Base-by-base conservation (phyloP, 768 basidiomycete species). In the Naganishia friedmannii region DNA sequence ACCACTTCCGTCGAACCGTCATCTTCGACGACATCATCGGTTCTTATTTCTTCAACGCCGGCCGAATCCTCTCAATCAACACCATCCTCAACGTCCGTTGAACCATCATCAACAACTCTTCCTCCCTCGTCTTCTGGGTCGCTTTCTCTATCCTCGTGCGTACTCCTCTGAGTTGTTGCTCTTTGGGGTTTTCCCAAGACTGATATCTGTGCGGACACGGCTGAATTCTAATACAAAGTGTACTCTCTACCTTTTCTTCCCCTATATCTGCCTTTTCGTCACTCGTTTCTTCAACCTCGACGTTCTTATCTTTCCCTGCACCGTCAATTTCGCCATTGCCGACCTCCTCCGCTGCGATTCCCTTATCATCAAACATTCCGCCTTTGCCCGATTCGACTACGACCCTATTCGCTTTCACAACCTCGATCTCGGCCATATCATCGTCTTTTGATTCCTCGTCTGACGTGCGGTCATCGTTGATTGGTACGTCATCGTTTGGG, bases 181-280 rank as follows among this genome's bases (percentile, higher is more conserved):
- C 60, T 42, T 29, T 63, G 39, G 37, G 21, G 6, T 17, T 29
- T 45, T 37, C 17, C 34, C 17, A 51, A 23, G 26, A 45, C 60
- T 63, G 60, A 63, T 45, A 28, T n/a, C n/a, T 34, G 42, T n/a
- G 19, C 32, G 26, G 60, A 42, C n/a, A 63, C 19, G 60, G n/a
- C 31, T 37, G 34, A 63, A 37, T 12, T 46, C 60, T 63, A 42
- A 63, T 32, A 42, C n/a, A n/a, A 63, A 63, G 60, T n/a, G 26
- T 29, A 12, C 34, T 45, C 39, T 45, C 60, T 45, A 13, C 60
- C 26, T 45, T 45, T 45, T 63, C 60, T 63, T 8, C 60, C 15
- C 23, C 48, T 23, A 23, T 51, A 3, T 51, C 23, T 26, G 7
- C 48, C 13, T 3, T 12, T 21, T 51, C 48, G 7, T 46, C 60